Evolutionary conservation across 805 yeast species (phyloP).

Genomic region (Yarrowia keelungensis): DNA sequence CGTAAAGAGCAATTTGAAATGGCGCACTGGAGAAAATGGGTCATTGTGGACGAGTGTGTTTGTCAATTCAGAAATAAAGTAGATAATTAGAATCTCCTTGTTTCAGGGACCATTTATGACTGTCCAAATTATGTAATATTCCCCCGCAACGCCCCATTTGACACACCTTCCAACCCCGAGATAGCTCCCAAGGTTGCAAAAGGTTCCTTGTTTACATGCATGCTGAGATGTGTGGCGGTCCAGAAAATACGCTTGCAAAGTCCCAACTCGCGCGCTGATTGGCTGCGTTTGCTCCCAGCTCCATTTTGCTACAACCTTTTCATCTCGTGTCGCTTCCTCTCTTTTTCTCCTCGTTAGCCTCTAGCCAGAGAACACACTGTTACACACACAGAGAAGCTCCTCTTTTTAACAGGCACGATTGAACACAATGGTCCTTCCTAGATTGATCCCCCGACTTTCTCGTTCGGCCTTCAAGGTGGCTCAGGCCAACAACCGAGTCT

Average conservation of each 20-base stretch:
- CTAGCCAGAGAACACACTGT: constrained; percentile 40
- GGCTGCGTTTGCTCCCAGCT: constrained; percentile 39
- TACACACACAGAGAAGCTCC: constrained; percentile 40
- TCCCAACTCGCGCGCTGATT: constrained; percentile 20
- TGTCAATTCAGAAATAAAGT: not conserved
- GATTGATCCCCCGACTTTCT: constrained; percentile 57
- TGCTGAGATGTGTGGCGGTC: constrained; percentile 1
- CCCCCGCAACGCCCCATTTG: not conserved
- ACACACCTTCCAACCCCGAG: not conserved
- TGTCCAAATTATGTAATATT: not conserved
- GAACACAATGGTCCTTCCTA: constrained; percentile 69
- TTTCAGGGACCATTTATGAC: not conserved
- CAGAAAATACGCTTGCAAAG: constrained; percentile 16
- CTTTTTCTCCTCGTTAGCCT: constrained; percentile 38
- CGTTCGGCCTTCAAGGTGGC: constrained; percentile 90
- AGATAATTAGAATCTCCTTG: not conserved
- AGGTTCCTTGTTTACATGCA: constrained; percentile 32
- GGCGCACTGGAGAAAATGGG: constrained; percentile 1
- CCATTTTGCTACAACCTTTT: constrained; percentile 39
- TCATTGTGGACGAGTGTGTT: not conserved
- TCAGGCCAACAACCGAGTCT: constrained; percentile 73
- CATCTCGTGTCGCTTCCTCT: constrained; percentile 36
- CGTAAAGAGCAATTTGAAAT: constrained; percentile 38
- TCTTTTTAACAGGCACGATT: constrained; percentile 39
- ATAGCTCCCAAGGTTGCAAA: constrained; percentile 29